Evolutionary conservation across 164 flowering plant species (phyloP), one percentile per base, ranked within the genome.

Genomic region (Kingdonia uniflora): DNA sequence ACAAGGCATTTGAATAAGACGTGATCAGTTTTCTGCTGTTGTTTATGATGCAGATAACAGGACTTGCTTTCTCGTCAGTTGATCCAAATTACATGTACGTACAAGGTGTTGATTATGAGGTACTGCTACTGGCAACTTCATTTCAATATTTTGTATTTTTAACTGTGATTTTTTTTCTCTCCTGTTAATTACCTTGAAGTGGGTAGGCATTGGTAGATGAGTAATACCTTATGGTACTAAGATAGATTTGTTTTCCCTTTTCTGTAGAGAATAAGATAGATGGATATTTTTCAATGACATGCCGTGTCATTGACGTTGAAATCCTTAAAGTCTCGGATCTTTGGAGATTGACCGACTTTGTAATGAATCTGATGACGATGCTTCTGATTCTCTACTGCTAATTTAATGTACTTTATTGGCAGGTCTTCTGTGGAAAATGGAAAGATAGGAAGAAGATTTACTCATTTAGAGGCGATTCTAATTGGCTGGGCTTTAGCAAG

Each of bases 401-500:
- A 2, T 10, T 16, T 29, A 29, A 52, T 52, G 21, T 17, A 26
- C 14, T 12, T 17, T 29, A 17, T 8, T 26, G 23, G 35, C 80
- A 84, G 97, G 89, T 79, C 44, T 67, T 76, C 49, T 81, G 97
- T 66, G 92, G 89, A 40, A 73, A 74, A 14, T 85, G 92, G 87
- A 67, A 60, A 63, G 73, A 75, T 40, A 69, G 59, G 54, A 54
- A 59, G 37, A 84, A 74, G 62, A 63, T 64, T 40, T 80, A 80
- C 61, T 83, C 95, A 47, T 89, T 77, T 51, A 70, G 85, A 70
- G 92, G 97, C 20, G 97, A 86, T 53, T 84, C 95, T 25, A 89
- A 86, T 65, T 86, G 97, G 95, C 86, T 89, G 57, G 95, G 95
- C 43, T 89, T 89, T 54, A 71, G 77, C 62, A 84, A 82, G 97